These are phyloP conservation scores for Pichia sp. DNA, from an alignment of 1,139 yeast genomes.

Conservation along the genomic window DNA sequence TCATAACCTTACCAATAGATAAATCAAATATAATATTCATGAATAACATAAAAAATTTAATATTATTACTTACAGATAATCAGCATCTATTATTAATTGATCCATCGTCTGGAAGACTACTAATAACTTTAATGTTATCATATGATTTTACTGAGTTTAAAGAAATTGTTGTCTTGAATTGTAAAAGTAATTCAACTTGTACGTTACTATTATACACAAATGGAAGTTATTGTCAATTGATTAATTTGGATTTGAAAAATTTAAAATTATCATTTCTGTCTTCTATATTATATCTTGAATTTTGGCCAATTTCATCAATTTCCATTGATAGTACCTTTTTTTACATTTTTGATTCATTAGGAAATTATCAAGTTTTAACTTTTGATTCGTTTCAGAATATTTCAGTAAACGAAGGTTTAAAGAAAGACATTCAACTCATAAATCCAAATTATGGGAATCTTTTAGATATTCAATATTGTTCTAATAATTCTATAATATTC, in stretches of 20 bases:
- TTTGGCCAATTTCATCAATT: constrained; percentile 22
- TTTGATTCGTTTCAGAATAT: not conserved
- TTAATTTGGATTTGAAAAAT: constrained; percentile 2
- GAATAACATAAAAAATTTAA: not conserved
- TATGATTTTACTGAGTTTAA: constrained; percentile 5
- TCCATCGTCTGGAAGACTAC: constrained; percentile 1
- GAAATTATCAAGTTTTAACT: constrained; percentile 13
- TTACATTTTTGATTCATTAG: constrained; percentile 20
- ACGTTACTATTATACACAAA: constrained; percentile 1
- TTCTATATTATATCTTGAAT: constrained; percentile 16
- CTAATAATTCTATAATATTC: constrained; percentile 18
- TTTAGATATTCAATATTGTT: constrained; percentile 11
- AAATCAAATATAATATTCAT: not conserved
- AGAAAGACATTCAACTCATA: not conserved
- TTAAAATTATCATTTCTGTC: constrained; percentile 1
- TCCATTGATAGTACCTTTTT: constrained; percentile 15
- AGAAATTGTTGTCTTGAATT: not conserved
- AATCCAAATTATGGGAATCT: constrained; percentile 19
- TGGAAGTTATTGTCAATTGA: constrained; percentile 10
- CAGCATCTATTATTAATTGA: not conserved
- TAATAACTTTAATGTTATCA: constrained; percentile 2
- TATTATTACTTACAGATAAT: constrained; percentile 2
- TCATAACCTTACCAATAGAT: not conserved
- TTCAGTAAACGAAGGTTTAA: not conserved
- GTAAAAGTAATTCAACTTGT: not conserved